A percentile compares a stretch with the other conserved stretches of the same genome.
These are phyloP conservation scores for Alternaria triticina DNA, from an alignment of 2,329 filamentous ascomycete species.

Conservation along the genomic window DNA sequence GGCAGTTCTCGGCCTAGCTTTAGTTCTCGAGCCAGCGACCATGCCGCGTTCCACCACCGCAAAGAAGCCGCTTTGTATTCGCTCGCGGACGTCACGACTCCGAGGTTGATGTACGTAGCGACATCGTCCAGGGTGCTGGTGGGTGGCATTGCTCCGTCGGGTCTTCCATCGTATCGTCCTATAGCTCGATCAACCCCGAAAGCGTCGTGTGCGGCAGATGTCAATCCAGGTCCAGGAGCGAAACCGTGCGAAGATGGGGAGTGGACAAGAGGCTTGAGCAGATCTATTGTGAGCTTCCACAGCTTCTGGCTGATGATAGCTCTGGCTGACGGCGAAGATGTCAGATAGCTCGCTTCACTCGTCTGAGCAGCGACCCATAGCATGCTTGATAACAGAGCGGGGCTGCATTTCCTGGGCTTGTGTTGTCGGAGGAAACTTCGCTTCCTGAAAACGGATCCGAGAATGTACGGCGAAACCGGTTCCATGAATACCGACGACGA, in stretches of 20 bases:
- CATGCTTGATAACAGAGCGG: constrained; percentile 87
- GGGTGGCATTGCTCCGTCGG: constrained; percentile 54
- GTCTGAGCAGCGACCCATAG: constrained; percentile 95
- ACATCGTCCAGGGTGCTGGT: constrained; percentile 84
- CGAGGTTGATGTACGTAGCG: constrained; percentile 87
- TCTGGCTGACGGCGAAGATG: constrained; percentile 79
- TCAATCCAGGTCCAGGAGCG: constrained; percentile 63
- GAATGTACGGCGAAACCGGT: constrained; percentile 86
- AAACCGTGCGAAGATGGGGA: constrained; percentile 64
- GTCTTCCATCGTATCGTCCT: constrained; percentile 53
- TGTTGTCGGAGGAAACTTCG: constrained; percentile 83
- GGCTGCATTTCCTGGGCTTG: constrained; percentile 81
- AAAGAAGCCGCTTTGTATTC: constrained; percentile 84
- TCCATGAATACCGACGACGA: constrained; percentile 87
- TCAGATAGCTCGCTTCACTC: constrained; percentile 84
- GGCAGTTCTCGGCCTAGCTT: constrained; percentile 87
- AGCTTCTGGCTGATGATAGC: constrained; percentile 87
- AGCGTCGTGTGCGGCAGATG: constrained; percentile 78
- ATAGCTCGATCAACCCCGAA: constrained; percentile 74
- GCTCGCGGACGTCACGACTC: constrained; percentile 87
- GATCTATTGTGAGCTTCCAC: constrained; percentile 80
- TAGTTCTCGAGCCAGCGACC: constrained; percentile 85
- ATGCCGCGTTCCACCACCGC: constrained; percentile 93
- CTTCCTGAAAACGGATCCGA: constrained; percentile 88
- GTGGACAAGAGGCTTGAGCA: constrained; percentile 89